A percentile compares a stretch with the other conserved stretches of the same genome.
Evolutionary conservation across 768 basidiomycete species (phyloP).

Genomic region (Gautieria morchelliformis): DNA sequence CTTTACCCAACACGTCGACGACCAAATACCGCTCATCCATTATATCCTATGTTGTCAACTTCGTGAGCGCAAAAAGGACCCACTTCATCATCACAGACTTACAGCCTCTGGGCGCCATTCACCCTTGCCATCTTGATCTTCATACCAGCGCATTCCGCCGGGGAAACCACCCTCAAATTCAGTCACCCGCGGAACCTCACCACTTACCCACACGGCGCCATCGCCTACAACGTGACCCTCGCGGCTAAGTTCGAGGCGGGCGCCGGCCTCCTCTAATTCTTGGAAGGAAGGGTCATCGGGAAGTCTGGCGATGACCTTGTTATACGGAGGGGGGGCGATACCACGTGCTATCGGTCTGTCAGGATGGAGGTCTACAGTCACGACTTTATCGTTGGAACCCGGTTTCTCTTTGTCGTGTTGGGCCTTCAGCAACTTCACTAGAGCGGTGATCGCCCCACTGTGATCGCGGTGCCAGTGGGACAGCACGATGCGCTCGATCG

Average conservation of each 20-base stretch:
- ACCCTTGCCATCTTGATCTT: slow-evolving; percentile 19
- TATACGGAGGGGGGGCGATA: slow-evolving; percentile 50
- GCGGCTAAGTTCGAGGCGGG: slow-evolving; percentile 40
- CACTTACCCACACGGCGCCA: slow-evolving; percentile 65
- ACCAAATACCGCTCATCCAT: slow-evolving; percentile 78
- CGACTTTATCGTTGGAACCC: slow-evolving; percentile 15
- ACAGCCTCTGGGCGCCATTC: slow-evolving; percentile 31
- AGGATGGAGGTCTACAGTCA: slow-evolving; percentile 68
- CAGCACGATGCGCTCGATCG: slow-evolving; percentile 55
- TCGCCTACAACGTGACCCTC: slow-evolving; percentile 60
- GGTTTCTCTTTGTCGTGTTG: slow-evolving; percentile 31
- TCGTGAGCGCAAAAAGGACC: neutral
- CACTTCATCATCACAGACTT: slow-evolving; percentile 21
- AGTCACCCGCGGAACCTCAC: slow-evolving; percentile 67
- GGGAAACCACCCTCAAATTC: slow-evolving; percentile 58
- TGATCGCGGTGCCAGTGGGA: slow-evolving; percentile 39
- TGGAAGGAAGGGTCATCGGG: slow-evolving; percentile 66
- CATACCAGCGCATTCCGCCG: slow-evolving; percentile 56
- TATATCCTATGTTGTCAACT: slow-evolving; percentile 39
- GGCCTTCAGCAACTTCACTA: slow-evolving; percentile 47
- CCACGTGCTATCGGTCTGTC: slow-evolving; percentile 65
- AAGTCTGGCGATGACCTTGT: slow-evolving; percentile 46
- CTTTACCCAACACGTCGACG: slow-evolving; percentile 73
- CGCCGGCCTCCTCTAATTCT: slow-evolving; percentile 47
- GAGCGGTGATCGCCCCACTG: slow-evolving; percentile 71